Base-by-base conservation (phyloP, 805 yeast species). In the Sugiyamaella chiloensis region DNA sequence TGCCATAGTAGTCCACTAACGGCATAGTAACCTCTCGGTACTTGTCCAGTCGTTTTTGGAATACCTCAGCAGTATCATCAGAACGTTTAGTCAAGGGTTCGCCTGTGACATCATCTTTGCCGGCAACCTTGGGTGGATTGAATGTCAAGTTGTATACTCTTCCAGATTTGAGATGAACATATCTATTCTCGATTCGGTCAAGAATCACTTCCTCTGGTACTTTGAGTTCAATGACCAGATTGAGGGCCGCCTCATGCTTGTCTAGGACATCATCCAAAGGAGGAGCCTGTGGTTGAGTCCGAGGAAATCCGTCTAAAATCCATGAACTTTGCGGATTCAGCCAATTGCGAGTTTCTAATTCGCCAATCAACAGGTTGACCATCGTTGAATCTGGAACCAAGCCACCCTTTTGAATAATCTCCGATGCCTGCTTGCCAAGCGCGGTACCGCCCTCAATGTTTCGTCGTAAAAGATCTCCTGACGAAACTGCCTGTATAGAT, bases 271-370 rank as follows among this genome's bases (percentile, higher is more conserved):
- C 54, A 46, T 80, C 79, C 31, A 88, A 67, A 7, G 72, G 74
- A 32, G 63, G 60, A 0, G 96, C 96, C 66, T 90, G 98, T 2
- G 66, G 67, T 16, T 69, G 60, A 0, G 93, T 91, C 52, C 98
- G 72, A 4, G 98, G 98, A 60, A 89, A 91, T 36, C 98, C 98
- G 63, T 90, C 98, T 42, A 91, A 70, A 24, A 90, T 69, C 87
- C 95, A 90, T 4, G 80, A 68, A 1, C 80, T 55, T 1, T 65
- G 46, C 0, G 65, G 39, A 30, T 68, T 65, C 16, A 81, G 68
- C 74, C 83, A 78, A 6, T 64, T 57, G 5, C 65, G 59, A 4
- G 52, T 46, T 5, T 55, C 44, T 47, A 88, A 64, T 44, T 85
- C 83, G 11, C 62, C 52, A 1, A 73, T 69, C 1, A 88, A 76